phyloP scores from a whole-genome alignment of 441 rosid species.

The Euphorbia celastroides region DNA sequence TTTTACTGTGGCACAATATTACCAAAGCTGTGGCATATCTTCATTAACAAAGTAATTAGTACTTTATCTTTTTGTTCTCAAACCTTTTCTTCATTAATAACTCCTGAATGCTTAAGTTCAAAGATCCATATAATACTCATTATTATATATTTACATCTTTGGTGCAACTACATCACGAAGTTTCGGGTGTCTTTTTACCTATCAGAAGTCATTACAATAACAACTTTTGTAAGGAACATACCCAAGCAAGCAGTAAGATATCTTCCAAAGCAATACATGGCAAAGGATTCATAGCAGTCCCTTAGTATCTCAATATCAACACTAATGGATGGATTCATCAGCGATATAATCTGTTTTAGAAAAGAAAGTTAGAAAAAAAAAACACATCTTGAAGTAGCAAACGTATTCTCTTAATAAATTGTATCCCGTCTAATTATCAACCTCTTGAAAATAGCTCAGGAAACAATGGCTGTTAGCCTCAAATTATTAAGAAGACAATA shows the following conservation, averaged over 20 bases:
- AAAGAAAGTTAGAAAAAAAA: constrained; percentile 10
- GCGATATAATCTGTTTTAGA: constrained; percentile 69
- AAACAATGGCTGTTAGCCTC: background rate
- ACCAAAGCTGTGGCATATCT: background rate
- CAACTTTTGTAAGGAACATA: constrained; percentile 32
- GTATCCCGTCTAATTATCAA: background rate
- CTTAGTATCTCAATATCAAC: constrained; percentile 89
- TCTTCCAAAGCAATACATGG: constrained; percentile 99
- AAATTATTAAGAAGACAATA: background rate
- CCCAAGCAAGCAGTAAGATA: constrained; percentile 99
- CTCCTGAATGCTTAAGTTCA: background rate
- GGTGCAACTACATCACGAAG: background rate
- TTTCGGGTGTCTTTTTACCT: background rate
- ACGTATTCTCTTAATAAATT: background rate
- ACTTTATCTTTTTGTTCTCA: background rate
- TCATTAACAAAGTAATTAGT: background rate
- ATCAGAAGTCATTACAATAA: background rate
- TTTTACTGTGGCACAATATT: background rate
- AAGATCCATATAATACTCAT: background rate
- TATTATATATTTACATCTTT: background rate
- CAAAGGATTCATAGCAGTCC: constrained; percentile 98
- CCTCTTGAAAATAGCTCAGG: background rate
- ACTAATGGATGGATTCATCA: constrained; percentile 86
- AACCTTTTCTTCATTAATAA: background rate
- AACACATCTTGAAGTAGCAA: background rate